Conservation (phyloP, 1,284 basidiomycete genomes). For the Tylopilus orsonianus region DNA sequence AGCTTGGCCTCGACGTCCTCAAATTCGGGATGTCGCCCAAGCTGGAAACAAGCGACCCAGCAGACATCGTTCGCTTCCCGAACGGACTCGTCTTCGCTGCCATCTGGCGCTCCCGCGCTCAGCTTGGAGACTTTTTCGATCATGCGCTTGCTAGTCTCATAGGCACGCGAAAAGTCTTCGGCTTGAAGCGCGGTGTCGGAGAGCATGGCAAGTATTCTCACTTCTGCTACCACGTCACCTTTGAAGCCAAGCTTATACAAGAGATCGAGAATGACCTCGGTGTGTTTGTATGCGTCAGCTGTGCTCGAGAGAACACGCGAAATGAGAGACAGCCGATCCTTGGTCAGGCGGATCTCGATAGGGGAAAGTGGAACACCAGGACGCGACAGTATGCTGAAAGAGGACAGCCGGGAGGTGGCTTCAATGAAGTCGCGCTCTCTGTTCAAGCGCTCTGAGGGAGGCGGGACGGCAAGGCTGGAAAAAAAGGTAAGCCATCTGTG, state of each 20-base stretch:
- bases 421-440: slow-evolving; percentile 91
- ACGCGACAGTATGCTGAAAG: slow-evolving; percentile 76
- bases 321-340: slow-evolving; percentile 81
- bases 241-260: slow-evolving; percentile 83
- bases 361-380: slow-evolving; percentile 80
- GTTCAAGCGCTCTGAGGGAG: slow-evolving; percentile 57
- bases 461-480: slow-evolving; percentile 72
- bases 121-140: slow-evolving; percentile 58
- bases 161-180: slow-evolving; percentile 75
- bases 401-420: slow-evolving; percentile 84
- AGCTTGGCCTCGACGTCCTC: slow-evolving; percentile 66
- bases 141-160: slow-evolving; percentile 72
- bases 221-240: slow-evolving; percentile 67
- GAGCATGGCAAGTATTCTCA: slow-evolving; percentile 85
- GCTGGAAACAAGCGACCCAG: slow-evolving; percentile 84
- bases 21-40: slow-evolving; percentile 80
- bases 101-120: slow-evolving; percentile 36
- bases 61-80: slow-evolving; percentile 75
- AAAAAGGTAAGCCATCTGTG: slow-evolving; percentile 13
- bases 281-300: slow-evolving; percentile 83
- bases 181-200: slow-evolving; percentile 79
- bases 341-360: slow-evolving; percentile 86
- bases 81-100: slow-evolving; percentile 45
- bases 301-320: slow-evolving; percentile 80
- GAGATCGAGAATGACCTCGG: slow-evolving; percentile 86